A percentile compares a stretch with the other conserved stretches of the same genome.
phyloP scores from a whole-genome alignment of 2,329 filamentous ascomycete genomes.

The Zymoseptoria ardabiliae region DNA sequence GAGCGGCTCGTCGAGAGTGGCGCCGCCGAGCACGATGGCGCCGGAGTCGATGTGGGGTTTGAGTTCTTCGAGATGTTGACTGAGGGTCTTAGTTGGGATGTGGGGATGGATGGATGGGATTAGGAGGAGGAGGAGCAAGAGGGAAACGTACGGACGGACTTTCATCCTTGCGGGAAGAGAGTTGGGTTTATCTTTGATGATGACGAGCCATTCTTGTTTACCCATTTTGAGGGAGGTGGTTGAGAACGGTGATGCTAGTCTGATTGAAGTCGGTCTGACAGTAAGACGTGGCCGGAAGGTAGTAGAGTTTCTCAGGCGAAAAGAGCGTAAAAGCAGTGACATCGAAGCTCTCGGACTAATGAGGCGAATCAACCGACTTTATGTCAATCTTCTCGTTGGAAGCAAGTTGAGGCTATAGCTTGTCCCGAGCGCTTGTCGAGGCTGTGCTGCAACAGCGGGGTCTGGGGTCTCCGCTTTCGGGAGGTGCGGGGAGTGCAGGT shows the following conservation, averaged over 20 bases:
- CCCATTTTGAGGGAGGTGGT: slow-evolving; percentile 22
- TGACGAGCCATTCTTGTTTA: slow-evolving; percentile 46
- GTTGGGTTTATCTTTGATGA: slow-evolving; percentile 39
- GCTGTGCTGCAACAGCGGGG: too few relatives aligned
- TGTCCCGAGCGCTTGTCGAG: background rate
- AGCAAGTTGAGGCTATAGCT: background rate
- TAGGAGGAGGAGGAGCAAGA: background rate
- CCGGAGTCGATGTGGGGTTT: slow-evolving; percentile 48
- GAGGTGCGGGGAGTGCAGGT: background rate
- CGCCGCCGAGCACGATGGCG: slow-evolving; percentile 59
- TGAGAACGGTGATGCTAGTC: slow-evolving; percentile 9
- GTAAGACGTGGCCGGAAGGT: background rate
- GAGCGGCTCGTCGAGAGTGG: slow-evolving; percentile 57
- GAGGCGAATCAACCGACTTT: background rate
- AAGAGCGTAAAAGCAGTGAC: background rate
- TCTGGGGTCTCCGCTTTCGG: background rate
- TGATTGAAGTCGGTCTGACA: background rate
- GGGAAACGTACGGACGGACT: slow-evolving; percentile 31
- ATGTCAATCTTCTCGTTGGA: background rate
- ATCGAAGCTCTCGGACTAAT: background rate
- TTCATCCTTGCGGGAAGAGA: slow-evolving; percentile 38
- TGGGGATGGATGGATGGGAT: background rate
- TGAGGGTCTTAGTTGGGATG: slow-evolving; percentile 9
- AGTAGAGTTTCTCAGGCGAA: background rate
- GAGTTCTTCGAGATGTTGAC: slow-evolving; percentile 52